A percentile compares a stretch with the other conserved stretches of the same genome.
Conservation (phyloP, 768 basidiomycete species). For the Hygrocybe punicea region DNA sequence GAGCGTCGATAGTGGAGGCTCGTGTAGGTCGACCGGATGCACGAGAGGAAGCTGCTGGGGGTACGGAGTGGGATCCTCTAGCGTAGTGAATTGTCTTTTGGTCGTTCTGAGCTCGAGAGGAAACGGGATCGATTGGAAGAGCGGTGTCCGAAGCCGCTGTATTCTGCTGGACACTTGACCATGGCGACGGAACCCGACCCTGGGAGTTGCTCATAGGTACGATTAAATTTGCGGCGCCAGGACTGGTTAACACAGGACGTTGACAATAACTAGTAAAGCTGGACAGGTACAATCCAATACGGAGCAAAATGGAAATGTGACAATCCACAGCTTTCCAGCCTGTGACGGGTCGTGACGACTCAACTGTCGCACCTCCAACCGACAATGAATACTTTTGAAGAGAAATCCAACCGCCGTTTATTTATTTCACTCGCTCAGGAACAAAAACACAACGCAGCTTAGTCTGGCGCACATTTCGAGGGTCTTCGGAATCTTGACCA, state of each 20-base stretch:
- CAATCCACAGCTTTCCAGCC: neutral
- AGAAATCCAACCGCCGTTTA: too few relatives aligned
- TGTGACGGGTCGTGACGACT: conserved; percentile 1
- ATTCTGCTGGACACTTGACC: conserved; percentile 29
- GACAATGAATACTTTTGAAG: too few relatives aligned
- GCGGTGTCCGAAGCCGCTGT: conserved; percentile 7
- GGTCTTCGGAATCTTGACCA: too few relatives aligned
- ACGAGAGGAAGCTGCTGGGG: conserved; percentile 36
- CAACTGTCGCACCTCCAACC: neutral
- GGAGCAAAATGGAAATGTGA: neutral
- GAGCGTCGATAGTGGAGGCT: conserved; percentile 58
- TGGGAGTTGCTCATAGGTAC: conserved; percentile 1
- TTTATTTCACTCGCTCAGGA: too few relatives aligned
- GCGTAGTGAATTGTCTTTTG: conserved; percentile 12
- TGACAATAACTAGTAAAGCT: too few relatives aligned
- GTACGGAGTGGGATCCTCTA: conserved; percentile 34
- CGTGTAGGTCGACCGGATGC: conserved; percentile 57
- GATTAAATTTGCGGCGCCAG: neutral
- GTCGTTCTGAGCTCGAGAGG: conserved; percentile 19
- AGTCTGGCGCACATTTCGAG: too few relatives aligned
- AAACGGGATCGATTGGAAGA: conserved; percentile 16
- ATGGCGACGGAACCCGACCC: conserved; percentile 30
- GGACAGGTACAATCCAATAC: neutral
- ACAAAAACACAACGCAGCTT: too few relatives aligned
- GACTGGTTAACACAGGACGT: neutral